Evolutionary conservation across 148 eudicot genomes (phyloP).

Genomic region (Rhododendron vialii): DNA sequence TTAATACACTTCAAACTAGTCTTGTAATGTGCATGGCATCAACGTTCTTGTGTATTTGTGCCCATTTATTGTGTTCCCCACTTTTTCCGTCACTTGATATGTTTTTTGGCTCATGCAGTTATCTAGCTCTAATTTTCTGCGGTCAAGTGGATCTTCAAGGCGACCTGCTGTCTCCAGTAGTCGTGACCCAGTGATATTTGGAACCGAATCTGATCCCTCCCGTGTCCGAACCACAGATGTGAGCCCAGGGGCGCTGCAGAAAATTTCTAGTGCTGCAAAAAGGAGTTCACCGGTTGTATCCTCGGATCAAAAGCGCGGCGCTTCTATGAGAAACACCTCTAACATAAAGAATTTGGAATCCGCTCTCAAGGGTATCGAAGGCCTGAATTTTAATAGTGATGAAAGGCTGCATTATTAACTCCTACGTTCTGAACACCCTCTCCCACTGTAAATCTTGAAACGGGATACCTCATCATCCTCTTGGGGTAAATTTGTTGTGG

Average conservation of each 20-base stretch:
- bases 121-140: slow-evolving; percentile 30
- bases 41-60: not conserved
- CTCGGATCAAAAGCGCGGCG: slow-evolving; percentile 29
- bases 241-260: slow-evolving; percentile 26
- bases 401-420: slow-evolving; percentile 38
- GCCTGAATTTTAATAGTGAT: slow-evolving; percentile 57
- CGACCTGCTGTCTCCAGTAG: slow-evolving; percentile 39
- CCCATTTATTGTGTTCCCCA: not conserved
- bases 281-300: slow-evolving; percentile 32
- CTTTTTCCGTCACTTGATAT: not conserved
- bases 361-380: slow-evolving; percentile 71
- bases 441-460: slow-evolving; percentile 2
- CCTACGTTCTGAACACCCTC: not conserved
- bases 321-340: slow-evolving; percentile 31
- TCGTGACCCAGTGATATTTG: slow-evolving; percentile 28
- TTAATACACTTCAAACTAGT: not conserved
- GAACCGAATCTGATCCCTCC: slow-evolving; percentile 26
- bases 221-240: slow-evolving; percentile 21
- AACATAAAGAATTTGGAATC: slow-evolving; percentile 39
- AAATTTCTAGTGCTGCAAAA: slow-evolving; percentile 28
- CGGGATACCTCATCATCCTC: not conserved
- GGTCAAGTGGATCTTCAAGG: slow-evolving; percentile 44
- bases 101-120: slow-evolving; percentile 25
- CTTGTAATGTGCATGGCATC: not conserved
- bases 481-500: slow-evolving; percentile 7